Conservation (phyloP, 768 basidiomycete species). For the Podaxis rugospora region DNA sequence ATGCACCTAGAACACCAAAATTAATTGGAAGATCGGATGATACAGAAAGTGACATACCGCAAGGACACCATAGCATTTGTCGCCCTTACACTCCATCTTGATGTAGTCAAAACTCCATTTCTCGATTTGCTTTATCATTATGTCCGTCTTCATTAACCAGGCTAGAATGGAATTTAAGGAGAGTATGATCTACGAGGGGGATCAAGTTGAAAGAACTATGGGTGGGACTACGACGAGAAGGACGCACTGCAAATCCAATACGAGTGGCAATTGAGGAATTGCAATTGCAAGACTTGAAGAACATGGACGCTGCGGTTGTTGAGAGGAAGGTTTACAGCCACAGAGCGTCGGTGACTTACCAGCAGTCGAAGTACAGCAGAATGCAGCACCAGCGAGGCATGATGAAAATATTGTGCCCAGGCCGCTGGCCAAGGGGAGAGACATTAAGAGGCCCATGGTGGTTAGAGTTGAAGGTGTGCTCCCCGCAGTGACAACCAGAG, state of each 20-base stretch:
- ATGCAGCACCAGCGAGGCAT: slow-evolving; percentile 77
- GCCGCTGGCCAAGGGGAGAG: slow-evolving; percentile 65
- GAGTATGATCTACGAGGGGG: slow-evolving; percentile 75
- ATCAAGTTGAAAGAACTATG: background rate
- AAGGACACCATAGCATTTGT: slow-evolving; percentile 94
- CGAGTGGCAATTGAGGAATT: slow-evolving; percentile 98
- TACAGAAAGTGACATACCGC: slow-evolving; percentile 55
- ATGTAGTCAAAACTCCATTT: slow-evolving; percentile 96
- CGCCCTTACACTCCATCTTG: slow-evolving; percentile 93
- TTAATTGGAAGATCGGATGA: background rate
- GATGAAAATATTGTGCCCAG: slow-evolving; percentile 75
- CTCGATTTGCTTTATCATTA: slow-evolving; percentile 82
- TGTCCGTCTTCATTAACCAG: slow-evolving; percentile 92
- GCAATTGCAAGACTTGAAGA: slow-evolving; percentile 98
- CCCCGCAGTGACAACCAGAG: background rate
- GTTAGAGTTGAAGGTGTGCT: background rate
- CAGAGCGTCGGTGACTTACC: slow-evolving; percentile 38
- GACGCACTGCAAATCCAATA: slow-evolving; percentile 46
- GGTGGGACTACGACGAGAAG: background rate
- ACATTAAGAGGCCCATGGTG: slow-evolving; percentile 70
- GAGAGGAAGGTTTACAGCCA: slow-evolving; percentile 7
- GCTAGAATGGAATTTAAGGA: slow-evolving; percentile 92
- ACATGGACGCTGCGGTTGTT: slow-evolving; percentile 73
- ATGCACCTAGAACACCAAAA: slow-evolving; percentile 57
- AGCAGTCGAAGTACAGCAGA: slow-evolving; percentile 84